Base-by-base conservation (phyloP, 2,329 filamentous ascomycete genomes). In the Dactylellina cionopaga region DNA sequence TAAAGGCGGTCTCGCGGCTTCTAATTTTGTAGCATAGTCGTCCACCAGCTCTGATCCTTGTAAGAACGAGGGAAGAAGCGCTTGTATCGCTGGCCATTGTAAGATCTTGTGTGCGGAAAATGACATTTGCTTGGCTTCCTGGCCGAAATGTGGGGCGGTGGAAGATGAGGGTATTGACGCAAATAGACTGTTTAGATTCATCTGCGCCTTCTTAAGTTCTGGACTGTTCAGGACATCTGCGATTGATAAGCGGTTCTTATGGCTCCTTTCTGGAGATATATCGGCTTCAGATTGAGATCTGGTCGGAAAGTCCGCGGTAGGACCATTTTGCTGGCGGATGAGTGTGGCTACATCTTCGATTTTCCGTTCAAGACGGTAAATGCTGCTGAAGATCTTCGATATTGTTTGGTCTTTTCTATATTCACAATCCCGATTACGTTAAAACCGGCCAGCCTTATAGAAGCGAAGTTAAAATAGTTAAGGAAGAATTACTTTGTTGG, bases 371-470 rank as follows among this genome's bases (percentile, higher is more conserved):
- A 86, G 80, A 10, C 84, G 80, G 77, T 84, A 81, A 22, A 86
- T 81, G 9, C 84, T 84, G 75, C 84, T 85, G 77, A 85, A 85
- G 27, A 85, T 84, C 76, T 85, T 82, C 24, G 82, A 81, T 76
- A 86, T 81, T 2, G 84, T 85, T 59, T 85, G 83, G 65, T 86
- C 84, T 56, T 84, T 85, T 74, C 83, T 84, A 51, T 35, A 58
- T 29, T 49, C n/a, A 58, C 49, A 43, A 10, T 35, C 5, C 31
- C 46, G 46, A 39, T 25, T 10, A 25, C 59, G 15, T 33, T 22
- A 35, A 35, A 35, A 2, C 5, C 37, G 43, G 5, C 6, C 13
- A 7, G 15, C 10, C 13, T 31, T 2, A n/a, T 22, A 22, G 22
- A 19, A 17, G 35, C n/a, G 29, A 2, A 9, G 2, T 37, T 19